Conservation (phyloP, 192 early-diverging fungal species). For the Dissophora globulifera region DNA sequence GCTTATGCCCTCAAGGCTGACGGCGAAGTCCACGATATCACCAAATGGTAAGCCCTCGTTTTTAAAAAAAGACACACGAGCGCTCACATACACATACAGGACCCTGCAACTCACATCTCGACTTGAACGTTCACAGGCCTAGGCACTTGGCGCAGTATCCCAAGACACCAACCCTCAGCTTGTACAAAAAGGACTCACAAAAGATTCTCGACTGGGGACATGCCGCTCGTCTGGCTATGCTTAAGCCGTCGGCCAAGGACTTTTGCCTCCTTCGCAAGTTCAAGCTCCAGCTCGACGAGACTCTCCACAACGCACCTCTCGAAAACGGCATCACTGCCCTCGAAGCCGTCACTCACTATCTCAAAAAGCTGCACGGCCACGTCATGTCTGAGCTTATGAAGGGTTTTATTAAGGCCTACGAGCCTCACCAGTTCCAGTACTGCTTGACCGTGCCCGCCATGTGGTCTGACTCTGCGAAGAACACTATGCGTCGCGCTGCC, state of each 20-base stretch:
- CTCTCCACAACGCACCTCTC: conserved; percentile 42
- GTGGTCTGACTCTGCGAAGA: conserved; percentile 65
- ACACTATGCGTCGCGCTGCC: conserved; percentile 62
- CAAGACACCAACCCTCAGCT: conserved; percentile 54
- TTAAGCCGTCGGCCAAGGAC: conserved; percentile 51
- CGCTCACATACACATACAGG: no score
- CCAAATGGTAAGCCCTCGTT: conserved; percentile 61
- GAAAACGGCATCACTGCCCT: conserved; percentile 48
- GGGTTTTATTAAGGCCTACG: conserved; percentile 52
- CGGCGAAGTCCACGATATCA: conserved; percentile 58
- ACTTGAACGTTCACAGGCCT: no score
- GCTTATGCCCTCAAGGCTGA: conserved; percentile 59
- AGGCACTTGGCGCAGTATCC: conserved; percentile 55
- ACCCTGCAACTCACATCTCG: no score
- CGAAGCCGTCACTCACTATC: conserved; percentile 50
- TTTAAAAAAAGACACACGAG: no score
- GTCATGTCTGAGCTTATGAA: conserved; percentile 52
- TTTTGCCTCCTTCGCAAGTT: conserved; percentile 49
- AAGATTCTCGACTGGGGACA: conserved; percentile 60
- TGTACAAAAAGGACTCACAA: conserved; percentile 53
- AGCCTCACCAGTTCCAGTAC: conserved; percentile 43
- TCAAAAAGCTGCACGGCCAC: conserved; percentile 54
- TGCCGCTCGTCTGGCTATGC: conserved; percentile 46
- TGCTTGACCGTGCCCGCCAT: conserved; percentile 65
- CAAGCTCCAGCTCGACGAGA: conserved; percentile 53